Evolutionary conservation across 2,329 filamentous ascomycete species (phyloP).

Genomic region (Akanthomyces uredinophilus): DNA sequence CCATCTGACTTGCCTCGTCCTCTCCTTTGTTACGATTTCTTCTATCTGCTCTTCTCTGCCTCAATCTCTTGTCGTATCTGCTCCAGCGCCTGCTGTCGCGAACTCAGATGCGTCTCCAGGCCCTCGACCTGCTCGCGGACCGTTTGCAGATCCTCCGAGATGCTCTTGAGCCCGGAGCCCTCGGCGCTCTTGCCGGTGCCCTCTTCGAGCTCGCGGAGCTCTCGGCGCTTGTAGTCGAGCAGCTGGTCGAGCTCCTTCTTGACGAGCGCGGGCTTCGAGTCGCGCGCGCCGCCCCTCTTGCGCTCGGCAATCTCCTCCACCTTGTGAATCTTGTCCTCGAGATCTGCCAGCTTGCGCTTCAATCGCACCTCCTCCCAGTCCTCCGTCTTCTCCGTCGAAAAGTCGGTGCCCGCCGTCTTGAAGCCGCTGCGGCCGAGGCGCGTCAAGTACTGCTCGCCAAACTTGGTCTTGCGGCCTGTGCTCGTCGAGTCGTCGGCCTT

Average conservation of each 20-base stretch:
- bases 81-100: constrained; percentile 68
- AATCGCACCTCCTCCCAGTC: constrained; percentile 97
- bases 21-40: constrained; percentile 61
- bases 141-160: constrained; percentile 79
- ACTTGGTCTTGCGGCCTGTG: constrained; percentile 91
- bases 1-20: constrained; percentile 22
- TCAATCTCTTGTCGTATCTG: constrained; percentile 80
- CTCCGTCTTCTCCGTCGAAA: constrained; percentile 76
- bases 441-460: constrained; percentile 93
- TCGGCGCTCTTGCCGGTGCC: constrained; percentile 63
- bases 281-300: constrained; percentile 58
- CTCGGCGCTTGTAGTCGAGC: constrained; percentile 87
- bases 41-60: constrained; percentile 82
- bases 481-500: constrained; percentile 73
- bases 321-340: constrained; percentile 81
- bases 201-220: constrained; percentile 68
- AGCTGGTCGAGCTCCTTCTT: constrained; percentile 92
- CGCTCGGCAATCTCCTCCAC: constrained; percentile 70
- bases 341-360: constrained; percentile 83
- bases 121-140: constrained; percentile 95
- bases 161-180: constrained; percentile 68
- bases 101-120: constrained; percentile 73
- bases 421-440: constrained; percentile 80
- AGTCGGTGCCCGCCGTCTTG: constrained; percentile 83
- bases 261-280: constrained; percentile 81